phyloP scores from a whole-genome alignment of 2,329 filamentous ascomycete species.

The Botrytis fabae region DNA sequence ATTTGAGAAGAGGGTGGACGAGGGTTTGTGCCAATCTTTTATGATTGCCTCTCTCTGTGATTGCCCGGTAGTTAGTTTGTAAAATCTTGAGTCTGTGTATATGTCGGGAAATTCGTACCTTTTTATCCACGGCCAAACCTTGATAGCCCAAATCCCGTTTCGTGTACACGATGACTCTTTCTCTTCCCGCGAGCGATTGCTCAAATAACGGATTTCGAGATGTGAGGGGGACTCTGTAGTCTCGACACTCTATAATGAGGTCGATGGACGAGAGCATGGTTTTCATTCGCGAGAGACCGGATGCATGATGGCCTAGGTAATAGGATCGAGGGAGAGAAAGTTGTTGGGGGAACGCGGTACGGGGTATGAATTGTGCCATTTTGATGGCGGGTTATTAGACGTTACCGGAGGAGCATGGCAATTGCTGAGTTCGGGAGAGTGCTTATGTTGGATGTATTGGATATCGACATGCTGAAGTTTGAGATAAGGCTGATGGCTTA shows the following conservation, averaged over 20 bases:
- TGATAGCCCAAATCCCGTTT: constrained; percentile 73
- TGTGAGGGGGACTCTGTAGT: constrained; percentile 86
- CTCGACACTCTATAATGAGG: constrained; percentile 90
- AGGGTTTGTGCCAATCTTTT: constrained; percentile 53
- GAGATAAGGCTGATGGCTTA: constrained; percentile 36
- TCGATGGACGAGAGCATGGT: constrained; percentile 76
- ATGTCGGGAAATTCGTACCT: constrained; percentile 39
- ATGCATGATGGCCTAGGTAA: constrained; percentile 88
- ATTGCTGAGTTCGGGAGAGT: background rate
- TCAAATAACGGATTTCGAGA: constrained; percentile 91
- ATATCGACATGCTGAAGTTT: constrained; percentile 32
- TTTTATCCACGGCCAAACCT: constrained; percentile 44
- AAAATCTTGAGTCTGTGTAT: background rate
- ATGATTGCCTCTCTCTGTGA: constrained; percentile 52
- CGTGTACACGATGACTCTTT: constrained; percentile 85
- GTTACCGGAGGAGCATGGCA: constrained; percentile 28
- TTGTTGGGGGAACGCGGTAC: constrained; percentile 70
- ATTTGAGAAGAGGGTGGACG: constrained; percentile 54
- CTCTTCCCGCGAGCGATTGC: constrained; percentile 66
- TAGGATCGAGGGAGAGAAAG: constrained; percentile 81
- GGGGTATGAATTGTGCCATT: constrained; percentile 64
- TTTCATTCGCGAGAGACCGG: constrained; percentile 81
- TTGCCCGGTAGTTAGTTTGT: constrained; percentile 25
- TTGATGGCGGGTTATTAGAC: constrained; percentile 13
- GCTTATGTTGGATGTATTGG: background rate